These are phyloP conservation scores for Plasmodium ovale DNA, from an alignment of 169 alveolate genomes.

Conservation along the genomic window DNA sequence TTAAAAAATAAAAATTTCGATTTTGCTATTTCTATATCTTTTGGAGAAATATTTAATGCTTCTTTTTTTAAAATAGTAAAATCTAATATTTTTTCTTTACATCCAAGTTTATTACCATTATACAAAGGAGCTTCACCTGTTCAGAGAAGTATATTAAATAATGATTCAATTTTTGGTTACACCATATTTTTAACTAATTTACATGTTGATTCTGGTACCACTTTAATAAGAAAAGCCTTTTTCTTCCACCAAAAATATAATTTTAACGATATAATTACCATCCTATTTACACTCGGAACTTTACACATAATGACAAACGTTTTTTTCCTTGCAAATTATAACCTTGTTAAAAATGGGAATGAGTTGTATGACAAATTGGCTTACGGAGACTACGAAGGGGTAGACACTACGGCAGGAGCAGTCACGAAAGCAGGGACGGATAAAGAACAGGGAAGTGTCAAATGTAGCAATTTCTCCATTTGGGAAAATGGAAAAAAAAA, in stretches of 20 bases:
- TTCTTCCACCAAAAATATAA: slow-evolving; percentile 18
- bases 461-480: background rate
- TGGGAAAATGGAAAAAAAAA: background rate
- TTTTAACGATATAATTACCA: slow-evolving; percentile 68
- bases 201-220: slow-evolving; percentile 33
- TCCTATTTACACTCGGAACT: slow-evolving; percentile 48
- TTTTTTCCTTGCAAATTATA: slow-evolving; percentile 24
- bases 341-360: background rate
- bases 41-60: slow-evolving; percentile 67
- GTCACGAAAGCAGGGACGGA: background rate
- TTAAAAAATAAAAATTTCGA: slow-evolving; percentile 43
- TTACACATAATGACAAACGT: slow-evolving; percentile 35
- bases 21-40: slow-evolving; percentile 47
- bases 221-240: slow-evolving; percentile 36
- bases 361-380: background rate
- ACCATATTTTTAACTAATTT: slow-evolving; percentile 43
- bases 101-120: slow-evolving; percentile 67
- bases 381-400: background rate
- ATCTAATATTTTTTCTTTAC: slow-evolving; percentile 55
- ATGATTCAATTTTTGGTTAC: slow-evolving; percentile 52
- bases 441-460: background rate
- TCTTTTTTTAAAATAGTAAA: slow-evolving; percentile 36
- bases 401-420: background rate
- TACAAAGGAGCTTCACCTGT: slow-evolving; percentile 70
- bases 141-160: slow-evolving; percentile 73